Conservation (phyloP, 805 yeast genomes). For the Ogataea trehaloabstinens region DNA sequence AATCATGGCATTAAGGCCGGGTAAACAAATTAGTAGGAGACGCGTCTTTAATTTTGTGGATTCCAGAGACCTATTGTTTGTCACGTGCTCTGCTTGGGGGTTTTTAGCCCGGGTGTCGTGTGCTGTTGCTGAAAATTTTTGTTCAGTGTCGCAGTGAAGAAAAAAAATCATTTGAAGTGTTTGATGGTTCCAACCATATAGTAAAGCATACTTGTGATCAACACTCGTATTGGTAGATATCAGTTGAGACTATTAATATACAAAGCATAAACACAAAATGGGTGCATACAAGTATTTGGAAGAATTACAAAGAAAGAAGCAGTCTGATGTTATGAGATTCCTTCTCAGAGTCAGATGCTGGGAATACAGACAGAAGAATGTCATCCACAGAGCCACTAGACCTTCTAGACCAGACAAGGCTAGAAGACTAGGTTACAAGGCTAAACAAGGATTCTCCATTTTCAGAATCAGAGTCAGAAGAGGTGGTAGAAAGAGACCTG, state of each 20-base stretch:
- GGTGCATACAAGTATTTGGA: conserved; percentile 99
- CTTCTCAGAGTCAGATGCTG: conserved; percentile 99
- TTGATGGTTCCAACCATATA: no score
- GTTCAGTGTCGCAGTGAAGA: background rate
- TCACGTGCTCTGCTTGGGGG: conserved; percentile 2
- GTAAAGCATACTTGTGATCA: no score
- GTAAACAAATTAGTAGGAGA: no score
- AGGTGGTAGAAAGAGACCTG: conserved; percentile 99
- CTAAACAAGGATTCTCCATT: conserved; percentile 99
- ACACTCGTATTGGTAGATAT: no score
- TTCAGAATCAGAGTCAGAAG: conserved; percentile 99
- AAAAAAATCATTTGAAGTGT: background rate
- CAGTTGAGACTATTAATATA: no score
- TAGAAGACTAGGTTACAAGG: conserved; percentile 99
- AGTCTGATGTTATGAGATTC: conserved; percentile 99
- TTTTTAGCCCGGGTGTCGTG: conserved; percentile 1
- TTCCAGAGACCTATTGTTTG: no score
- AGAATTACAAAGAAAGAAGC: conserved; percentile 99
- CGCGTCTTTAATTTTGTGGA: no score
- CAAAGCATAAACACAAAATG: no score
- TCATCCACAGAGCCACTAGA: conserved; percentile 97
- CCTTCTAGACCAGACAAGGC: conserved; percentile 99
- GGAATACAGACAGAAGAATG: conserved; percentile 99
- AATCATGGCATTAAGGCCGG: no score
- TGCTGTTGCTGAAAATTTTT: conserved; percentile 1